Conservation (phyloP, 169 alveolate species). For the Cyclospora cayetanensis region DNA sequence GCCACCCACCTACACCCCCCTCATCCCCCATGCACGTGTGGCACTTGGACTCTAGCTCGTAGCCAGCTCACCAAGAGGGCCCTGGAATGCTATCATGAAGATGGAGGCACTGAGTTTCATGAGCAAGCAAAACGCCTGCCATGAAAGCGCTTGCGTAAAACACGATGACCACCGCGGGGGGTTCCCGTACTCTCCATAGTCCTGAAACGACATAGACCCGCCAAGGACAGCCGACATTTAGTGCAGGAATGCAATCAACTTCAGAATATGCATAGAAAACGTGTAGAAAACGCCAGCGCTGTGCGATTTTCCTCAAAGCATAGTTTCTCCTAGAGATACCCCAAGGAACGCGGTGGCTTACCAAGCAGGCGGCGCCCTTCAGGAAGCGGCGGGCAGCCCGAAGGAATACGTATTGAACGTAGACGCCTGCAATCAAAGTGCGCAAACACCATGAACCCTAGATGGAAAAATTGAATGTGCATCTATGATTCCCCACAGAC, state of each 20-base stretch:
- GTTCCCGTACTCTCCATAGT: slow-evolving; percentile 11
- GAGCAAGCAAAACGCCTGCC: slow-evolving; percentile 1
- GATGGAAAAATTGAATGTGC: too few species aligned
- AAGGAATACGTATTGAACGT: neutral
- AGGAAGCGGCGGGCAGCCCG: neutral
- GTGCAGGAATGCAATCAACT: too few species aligned
- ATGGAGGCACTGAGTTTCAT: slow-evolving; percentile 24
- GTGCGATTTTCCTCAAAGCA: too few species aligned
- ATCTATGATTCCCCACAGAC: too few species aligned
- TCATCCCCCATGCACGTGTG: too few species aligned
- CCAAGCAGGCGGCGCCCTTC: slow-evolving; percentile 4
- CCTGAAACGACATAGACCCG: neutral
- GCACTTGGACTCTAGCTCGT: too few species aligned
- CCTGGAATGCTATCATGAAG: slow-evolving; percentile 26
- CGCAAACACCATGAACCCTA: slow-evolving; percentile 7
- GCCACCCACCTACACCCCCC: too few species aligned
- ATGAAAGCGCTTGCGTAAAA: neutral
- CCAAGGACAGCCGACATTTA: too few species aligned
- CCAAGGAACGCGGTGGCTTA: too few species aligned
- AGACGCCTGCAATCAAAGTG: neutral
- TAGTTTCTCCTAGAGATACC: too few species aligned
- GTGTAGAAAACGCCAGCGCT: too few species aligned
- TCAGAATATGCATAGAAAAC: too few species aligned
- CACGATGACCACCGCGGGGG: slow-evolving; percentile 35
- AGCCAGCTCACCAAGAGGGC: slow-evolving; percentile 27